Percentiles rank a stretch among this genome's conserved stretches.
Evolutionary conservation across 116 monocot genomes (phyloP).

Genomic region (Dioscorea cayenensis): DNA sequence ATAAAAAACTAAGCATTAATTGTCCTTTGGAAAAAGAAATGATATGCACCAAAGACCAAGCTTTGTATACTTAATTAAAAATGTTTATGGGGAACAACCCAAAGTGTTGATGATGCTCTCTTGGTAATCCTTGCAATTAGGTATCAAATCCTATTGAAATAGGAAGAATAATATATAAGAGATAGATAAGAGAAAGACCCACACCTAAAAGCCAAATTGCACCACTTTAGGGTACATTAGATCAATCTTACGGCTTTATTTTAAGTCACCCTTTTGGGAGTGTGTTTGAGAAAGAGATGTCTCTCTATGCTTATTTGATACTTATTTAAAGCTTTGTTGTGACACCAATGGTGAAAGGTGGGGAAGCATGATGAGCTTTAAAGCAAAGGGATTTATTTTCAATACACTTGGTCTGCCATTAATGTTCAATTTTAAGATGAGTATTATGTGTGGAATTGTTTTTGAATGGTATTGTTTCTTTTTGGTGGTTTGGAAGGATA

Average conservation of each 20-base stretch:
- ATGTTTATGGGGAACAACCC: slow-evolving; percentile 10
- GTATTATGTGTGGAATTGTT: too few species aligned
- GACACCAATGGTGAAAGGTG: slow-evolving; percentile 1
- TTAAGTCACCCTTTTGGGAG: neutral
- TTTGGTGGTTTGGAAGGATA: too few species aligned
- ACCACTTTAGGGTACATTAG: slow-evolving; percentile 12
- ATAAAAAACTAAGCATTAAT: neutral
- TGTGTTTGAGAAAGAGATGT: neutral
- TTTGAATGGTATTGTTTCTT: too few species aligned
- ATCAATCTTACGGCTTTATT: neutral
- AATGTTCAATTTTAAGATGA: neutral
- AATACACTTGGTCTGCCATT: slow-evolving; percentile 14
- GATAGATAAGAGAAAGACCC: neutral
- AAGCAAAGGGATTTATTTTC: slow-evolving; percentile 11
- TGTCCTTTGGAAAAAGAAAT: neutral
- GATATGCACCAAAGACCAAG: neutral
- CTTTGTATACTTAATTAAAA: slow-evolving; percentile 1
- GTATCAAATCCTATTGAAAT: neutral
- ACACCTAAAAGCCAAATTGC: slow-evolving; percentile 4
- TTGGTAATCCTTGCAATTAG: slow-evolving; percentile 4
- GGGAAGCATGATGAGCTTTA: neutral
- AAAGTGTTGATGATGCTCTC: slow-evolving; percentile 2
- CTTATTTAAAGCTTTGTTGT: neutral
- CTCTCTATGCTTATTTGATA: too few species aligned
- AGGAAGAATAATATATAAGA: neutral